Evolutionary conservation across 2,329 filamentous ascomycete species (phyloP).

Genomic region (Diaporthe capsici): DNA sequence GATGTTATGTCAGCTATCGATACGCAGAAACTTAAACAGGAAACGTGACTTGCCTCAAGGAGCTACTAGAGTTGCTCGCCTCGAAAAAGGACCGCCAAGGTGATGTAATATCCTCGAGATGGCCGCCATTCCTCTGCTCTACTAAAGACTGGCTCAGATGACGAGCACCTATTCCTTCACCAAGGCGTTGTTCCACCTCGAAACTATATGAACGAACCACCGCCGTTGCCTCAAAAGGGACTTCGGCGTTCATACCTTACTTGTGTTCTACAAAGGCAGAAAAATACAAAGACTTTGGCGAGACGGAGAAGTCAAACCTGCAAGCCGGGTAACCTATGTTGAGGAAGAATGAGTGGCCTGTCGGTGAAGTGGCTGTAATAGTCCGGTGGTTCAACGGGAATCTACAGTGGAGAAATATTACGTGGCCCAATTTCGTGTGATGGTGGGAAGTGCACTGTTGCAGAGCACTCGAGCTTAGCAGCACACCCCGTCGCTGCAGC

Average conservation of each 20-base stretch:
- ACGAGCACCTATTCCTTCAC: not conserved
- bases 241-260: not conserved
- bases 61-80: not conserved
- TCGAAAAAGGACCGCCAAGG: constrained; percentile 43
- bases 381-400: too few species aligned
- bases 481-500: too few species aligned
- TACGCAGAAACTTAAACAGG: not conserved
- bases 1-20: not conserved
- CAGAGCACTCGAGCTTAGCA: too few species aligned
- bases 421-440: too few species aligned
- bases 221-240: not conserved
- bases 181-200: constrained; percentile 35
- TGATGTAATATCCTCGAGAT: constrained; percentile 12
- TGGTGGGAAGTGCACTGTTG: too few species aligned
- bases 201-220: constrained; percentile 28
- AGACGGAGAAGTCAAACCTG: too few species aligned
- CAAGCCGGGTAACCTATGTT: too few species aligned
- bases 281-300: too few species aligned
- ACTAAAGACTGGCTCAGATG: constrained; percentile 34
- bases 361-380: not conserved
- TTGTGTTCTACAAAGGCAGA: too few species aligned
- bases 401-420: too few species aligned
- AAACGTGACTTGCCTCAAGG: not conserved
- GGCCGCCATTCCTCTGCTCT: constrained; percentile 2
- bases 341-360: not conserved